phyloP scores from a whole-genome alignment of 352 stramenopile genomes.

The Phytophthora citrophthora region DNA sequence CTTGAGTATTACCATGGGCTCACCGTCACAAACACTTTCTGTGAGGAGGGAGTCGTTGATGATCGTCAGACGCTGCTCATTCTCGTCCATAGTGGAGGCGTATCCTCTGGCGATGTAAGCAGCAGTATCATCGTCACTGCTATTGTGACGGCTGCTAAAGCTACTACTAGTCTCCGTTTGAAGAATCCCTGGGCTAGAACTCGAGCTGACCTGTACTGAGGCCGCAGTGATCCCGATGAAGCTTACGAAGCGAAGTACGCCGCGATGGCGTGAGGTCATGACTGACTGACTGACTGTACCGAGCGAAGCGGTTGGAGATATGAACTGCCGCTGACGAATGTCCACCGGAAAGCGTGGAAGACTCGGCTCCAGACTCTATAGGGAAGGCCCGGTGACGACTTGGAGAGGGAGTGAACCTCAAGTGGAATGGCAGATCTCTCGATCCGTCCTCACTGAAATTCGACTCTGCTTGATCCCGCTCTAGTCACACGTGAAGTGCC shows the following conservation, averaged over 20 bases:
- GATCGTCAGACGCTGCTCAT: slow-evolving; percentile 41
- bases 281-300: slow-evolving; percentile 30
- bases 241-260: slow-evolving; percentile 29
- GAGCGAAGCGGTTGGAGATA: slow-evolving; percentile 38
- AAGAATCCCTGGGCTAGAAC: slow-evolving; percentile 1
- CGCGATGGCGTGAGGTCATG: slow-evolving; percentile 32
- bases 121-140: slow-evolving; percentile 16
- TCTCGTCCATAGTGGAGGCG: slow-evolving; percentile 32
- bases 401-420: slow-evolving; percentile 4
- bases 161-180: background rate
- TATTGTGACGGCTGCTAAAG: slow-evolving; percentile 9
- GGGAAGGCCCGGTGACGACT: slow-evolving; percentile 13
- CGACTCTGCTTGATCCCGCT: slow-evolving; percentile 6
- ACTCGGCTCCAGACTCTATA: slow-evolving; percentile 24
- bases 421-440: slow-evolving; percentile 32
- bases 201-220: slow-evolving; percentile 16
- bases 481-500: slow-evolving; percentile 2
- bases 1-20: slow-evolving; percentile 47
- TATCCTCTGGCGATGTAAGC: slow-evolving; percentile 44
- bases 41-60: slow-evolving; percentile 39
- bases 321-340: slow-evolving; percentile 10
- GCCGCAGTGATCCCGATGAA: slow-evolving; percentile 14
- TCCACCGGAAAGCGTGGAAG: slow-evolving; percentile 16
- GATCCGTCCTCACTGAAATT: slow-evolving; percentile 32
- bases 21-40: slow-evolving; percentile 42